Evolutionary conservation across 2,329 filamentous ascomycete species (phyloP).

Genomic region (Gnomoniopsis sp.): DNA sequence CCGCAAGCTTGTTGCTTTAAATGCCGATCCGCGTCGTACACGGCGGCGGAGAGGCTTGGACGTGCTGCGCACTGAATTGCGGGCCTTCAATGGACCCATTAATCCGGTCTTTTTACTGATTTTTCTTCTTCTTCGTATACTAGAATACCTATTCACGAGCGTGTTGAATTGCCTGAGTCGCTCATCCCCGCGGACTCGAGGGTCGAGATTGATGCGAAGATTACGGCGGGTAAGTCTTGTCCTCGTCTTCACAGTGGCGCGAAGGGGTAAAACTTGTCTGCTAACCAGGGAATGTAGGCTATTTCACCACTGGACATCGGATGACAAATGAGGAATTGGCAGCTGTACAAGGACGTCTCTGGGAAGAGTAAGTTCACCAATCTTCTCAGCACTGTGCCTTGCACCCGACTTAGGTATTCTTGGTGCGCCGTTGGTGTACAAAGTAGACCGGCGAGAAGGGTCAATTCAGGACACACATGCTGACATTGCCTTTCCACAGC

Average conservation of each 20-base stretch:
- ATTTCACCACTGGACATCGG: constrained; percentile 83
- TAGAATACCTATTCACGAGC: constrained; percentile 80
- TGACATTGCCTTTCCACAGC: constrained; percentile 23
- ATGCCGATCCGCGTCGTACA: neutral
- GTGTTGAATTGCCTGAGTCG: constrained; percentile 87
- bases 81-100: constrained; percentile 10
- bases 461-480: constrained; percentile 20
- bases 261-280: neutral
- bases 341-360: constrained; percentile 83
- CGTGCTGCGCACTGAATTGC: constrained; percentile 15
- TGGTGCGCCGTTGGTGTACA: constrained; percentile 18
- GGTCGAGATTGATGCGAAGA: constrained; percentile 99
- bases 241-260: neutral
- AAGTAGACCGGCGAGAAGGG: neutral
- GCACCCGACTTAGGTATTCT: constrained; percentile 20
- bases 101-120: constrained; percentile 18
- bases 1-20: neutral
- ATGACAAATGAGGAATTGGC: constrained; percentile 84
- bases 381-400: neutral
- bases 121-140: neutral
- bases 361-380: constrained; percentile 67
- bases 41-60: neutral
- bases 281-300: constrained; percentile 40
- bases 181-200: constrained; percentile 92
- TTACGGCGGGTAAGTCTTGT: constrained; percentile 72